Conservation (phyloP, 2,329 filamentous ascomycete species). For the Eurotiales sp. region DNA sequence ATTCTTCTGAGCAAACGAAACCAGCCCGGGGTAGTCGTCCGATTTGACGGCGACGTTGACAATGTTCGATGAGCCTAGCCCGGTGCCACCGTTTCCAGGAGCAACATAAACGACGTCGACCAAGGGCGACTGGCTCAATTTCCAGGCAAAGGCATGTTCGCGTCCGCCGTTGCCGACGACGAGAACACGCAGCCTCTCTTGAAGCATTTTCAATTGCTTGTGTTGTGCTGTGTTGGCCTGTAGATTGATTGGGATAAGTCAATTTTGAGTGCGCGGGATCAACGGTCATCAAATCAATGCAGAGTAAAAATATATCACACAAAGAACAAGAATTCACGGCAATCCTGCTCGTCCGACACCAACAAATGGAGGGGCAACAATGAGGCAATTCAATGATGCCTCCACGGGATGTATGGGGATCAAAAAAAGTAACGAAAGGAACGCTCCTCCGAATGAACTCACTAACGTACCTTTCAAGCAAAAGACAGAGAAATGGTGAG, state of each 20-base stretch:
- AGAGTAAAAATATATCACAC: not conserved
- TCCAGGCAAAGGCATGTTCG: conserved; percentile 94
- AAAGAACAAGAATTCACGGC: not conserved
- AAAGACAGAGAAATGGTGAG: not conserved
- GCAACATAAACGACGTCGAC: conserved; percentile 69
- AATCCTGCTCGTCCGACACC: not conserved
- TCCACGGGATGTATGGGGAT: no score
- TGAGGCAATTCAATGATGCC: no score
- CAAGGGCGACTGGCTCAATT: conserved; percentile 74
- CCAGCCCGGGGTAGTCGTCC: conserved; percentile 73
- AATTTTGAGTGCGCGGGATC: conserved; percentile 10
- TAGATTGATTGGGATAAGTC: conserved; percentile 16
- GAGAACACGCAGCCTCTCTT: conserved; percentile 63
- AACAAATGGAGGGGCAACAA: conserved; percentile 11
- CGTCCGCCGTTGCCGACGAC: conserved; percentile 91
- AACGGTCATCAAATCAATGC: not conserved
- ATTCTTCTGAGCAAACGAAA: conserved; percentile 69
- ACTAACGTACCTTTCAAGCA: conserved; percentile 4
- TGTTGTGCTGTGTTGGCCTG: conserved; percentile 17
- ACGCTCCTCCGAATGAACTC: not conserved
- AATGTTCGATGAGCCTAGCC: conserved; percentile 57
- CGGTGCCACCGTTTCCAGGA: conserved; percentile 84
- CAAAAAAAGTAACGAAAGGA: not conserved
- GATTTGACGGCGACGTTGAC: conserved; percentile 69
- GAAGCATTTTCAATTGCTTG: conserved; percentile 33